Base-by-base conservation (phyloP, 1,284 basidiomycete species). In the Cryptococcus depauperatus region DNA sequence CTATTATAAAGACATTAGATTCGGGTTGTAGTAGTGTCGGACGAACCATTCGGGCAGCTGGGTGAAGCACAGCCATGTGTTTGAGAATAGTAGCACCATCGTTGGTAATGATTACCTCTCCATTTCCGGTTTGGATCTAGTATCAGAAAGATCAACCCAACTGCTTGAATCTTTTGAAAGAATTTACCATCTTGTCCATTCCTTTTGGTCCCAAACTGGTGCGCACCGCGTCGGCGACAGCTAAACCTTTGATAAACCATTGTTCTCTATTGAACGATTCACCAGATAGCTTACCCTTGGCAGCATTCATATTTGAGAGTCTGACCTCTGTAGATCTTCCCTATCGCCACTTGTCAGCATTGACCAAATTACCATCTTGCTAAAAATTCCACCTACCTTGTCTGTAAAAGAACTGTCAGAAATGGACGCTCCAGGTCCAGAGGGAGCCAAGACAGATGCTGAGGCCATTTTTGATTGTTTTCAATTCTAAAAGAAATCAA, bases 31-130 rank as follows among this genome's bases (percentile, higher is more conserved):
- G 7, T 4, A n/a, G 21, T 16, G 19, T 28, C 29, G 5, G 41
- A 59, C 68, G 52, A 55, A 82, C 89, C 95, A 99, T 99, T 71
- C 93, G 86, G 22, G 95, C 95, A 35, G 95, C 95, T 29, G 95
- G 95, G 73, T 99, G 95, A 48, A 98, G 74, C 18, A 96, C 95
- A 52, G 95, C 91, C 68, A 98, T 92, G 64, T 90, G 96, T 73
- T 90, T 89, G 49, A 99, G 74, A 56, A 99, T 98, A 9, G 95
- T 99, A 10, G 95, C 95, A 37, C 95, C 95, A 73, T 99, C 95
- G 70, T 99, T 99, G 16, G 95, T 98, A 61, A 99, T 89, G 59
- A 98, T 85, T 4, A 95, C 89, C 67, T 98, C 92, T 57, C 93
- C 93, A 68, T 87, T 90, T 5, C 88, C 75, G 5, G 93, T 98